A percentile compares a stretch with the other conserved stretches of the same genome.
These are phyloP conservation scores for Peltaster fructicola DNA, from an alignment of 2,329 filamentous ascomycete species.

Conservation along the genomic window DNA sequence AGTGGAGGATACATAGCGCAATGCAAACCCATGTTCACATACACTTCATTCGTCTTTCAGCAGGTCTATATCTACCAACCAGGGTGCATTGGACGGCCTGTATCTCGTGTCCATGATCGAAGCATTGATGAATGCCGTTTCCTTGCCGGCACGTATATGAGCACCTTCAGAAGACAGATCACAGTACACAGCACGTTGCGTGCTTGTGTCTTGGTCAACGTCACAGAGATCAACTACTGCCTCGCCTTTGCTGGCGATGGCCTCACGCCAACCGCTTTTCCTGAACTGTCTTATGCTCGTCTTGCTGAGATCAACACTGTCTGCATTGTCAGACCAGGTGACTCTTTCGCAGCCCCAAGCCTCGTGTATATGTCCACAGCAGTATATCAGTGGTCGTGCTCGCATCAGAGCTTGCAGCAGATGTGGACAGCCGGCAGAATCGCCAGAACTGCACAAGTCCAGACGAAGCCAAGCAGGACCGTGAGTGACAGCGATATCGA, in stretches of 20 bases:
- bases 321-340: conserved; percentile 20
- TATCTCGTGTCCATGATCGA: conserved; percentile 36
- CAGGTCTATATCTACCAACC: conserved; percentile 37
- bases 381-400: conserved; percentile 36
- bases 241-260: conserved; percentile 8
- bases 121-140: conserved; percentile 42
- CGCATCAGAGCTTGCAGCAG: conserved; percentile 34
- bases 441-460: conserved; percentile 23
- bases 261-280: conserved; percentile 3
- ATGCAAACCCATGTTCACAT: too few relatives aligned
- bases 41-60: conserved; percentile 4
- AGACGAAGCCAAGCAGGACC: conserved; percentile 37
- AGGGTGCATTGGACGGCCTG: conserved; percentile 33
- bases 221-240: conserved; percentile 6
- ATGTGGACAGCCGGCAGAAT: conserved; percentile 36
- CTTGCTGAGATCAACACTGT: conserved; percentile 3
- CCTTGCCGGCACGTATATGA: conserved; percentile 26
- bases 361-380: conserved; percentile 47
- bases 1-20: too few relatives aligned
- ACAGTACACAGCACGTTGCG: conserved; percentile 18
- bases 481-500: conserved; percentile 45
- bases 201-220: conserved; percentile 8
- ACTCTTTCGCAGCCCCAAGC: conserved; percentile 29
- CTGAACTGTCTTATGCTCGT: conserved; percentile 6
- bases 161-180: conserved; percentile 8